Base-by-base conservation (phyloP, 2,329 filamentous ascomycete species). In the Colletotrichum musicola region DNA sequence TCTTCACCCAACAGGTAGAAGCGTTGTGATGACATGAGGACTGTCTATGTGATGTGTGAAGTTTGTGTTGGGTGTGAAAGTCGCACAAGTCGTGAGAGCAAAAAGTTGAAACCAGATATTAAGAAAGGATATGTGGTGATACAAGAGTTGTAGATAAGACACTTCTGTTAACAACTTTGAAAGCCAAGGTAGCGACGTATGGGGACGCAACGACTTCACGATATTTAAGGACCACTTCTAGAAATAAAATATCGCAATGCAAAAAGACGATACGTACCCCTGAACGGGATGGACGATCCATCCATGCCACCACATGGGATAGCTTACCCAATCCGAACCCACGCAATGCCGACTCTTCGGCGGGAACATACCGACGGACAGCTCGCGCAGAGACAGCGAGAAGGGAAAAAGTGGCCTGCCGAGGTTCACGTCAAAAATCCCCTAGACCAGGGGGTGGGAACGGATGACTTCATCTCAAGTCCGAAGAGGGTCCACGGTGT, bases 1-100 rank as follows among this genome's bases (percentile, higher is more conserved):
- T 77, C 75, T 59, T 84, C 81, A 16, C 83, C 82, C 58, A 81
- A 71, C 20, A 84, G 79, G 63, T 82, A 78, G 61, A 84, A 84
- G 47, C 75, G 73, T 73, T 80, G 79, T 47, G 75, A 75, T 40
- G 77, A 73, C 79, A 83, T 82, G 42, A 27, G 72, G 58, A 16
- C 5, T 38, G 22, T 35, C 13, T 72, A 50, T 46, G 13, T 50
- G 35, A 35, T 68, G 42, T 40, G 49, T 54, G 30, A 4, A 42
- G 49, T 27, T n/a, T 42, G 20, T 20, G 47, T 42, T 57, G 20
- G 40, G 20, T 16, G 9, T 60, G 16, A 20, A 46, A n/a, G 22
- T 30, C 18, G 55, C 16, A 54, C 47, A 7, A 38, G 35, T 20
- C 14, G 27, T 18, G 40, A 53, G 38, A 1, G 35, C 16, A 7